Conservation (phyloP, 495 filamentous ascomycete species). For the Annulohypoxylon nitens region DNA sequence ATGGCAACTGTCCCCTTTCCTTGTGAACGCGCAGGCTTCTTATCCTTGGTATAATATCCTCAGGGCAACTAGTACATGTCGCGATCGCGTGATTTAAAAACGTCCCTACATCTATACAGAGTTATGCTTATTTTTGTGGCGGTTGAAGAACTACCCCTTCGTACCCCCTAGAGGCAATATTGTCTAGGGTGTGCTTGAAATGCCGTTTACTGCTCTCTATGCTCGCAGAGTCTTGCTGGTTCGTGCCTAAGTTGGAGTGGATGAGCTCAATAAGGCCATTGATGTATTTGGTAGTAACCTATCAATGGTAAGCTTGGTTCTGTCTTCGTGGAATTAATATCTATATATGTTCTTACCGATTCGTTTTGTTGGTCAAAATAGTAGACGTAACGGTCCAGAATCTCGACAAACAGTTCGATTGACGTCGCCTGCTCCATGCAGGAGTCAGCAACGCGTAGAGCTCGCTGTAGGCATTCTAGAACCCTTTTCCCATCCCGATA, state of each 20-base stretch:
- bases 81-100: not conserved
- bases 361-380: constrained; percentile 99
- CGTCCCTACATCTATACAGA: not conserved
- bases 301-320: not conserved
- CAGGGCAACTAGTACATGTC: constrained; percentile 16
- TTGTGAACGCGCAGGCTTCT: not conserved
- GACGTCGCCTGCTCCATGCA: constrained; percentile 99
- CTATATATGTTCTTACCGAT: constrained; percentile 70
- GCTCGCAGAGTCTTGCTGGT: constrained; percentile 81
- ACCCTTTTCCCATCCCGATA: constrained; percentile 98
- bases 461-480: constrained; percentile 94
- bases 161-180: constrained; percentile 90
- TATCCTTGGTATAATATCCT: constrained; percentile 27
- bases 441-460: constrained; percentile 94
- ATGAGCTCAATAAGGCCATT: constrained; percentile 99
- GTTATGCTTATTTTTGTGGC: constrained; percentile 68
- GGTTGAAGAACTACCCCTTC: constrained; percentile 86
- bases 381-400: constrained; percentile 97
- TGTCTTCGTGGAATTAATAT: not conserved
- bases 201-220: constrained; percentile 90
- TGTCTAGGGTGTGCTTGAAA: constrained; percentile 93
- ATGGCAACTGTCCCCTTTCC: not conserved
- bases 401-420: constrained; percentile 97
- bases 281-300: constrained; percentile 97
- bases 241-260: constrained; percentile 87